Base-by-base conservation (phyloP, 441 rosid species). In the Rhodomyrtus psidioides region DNA sequence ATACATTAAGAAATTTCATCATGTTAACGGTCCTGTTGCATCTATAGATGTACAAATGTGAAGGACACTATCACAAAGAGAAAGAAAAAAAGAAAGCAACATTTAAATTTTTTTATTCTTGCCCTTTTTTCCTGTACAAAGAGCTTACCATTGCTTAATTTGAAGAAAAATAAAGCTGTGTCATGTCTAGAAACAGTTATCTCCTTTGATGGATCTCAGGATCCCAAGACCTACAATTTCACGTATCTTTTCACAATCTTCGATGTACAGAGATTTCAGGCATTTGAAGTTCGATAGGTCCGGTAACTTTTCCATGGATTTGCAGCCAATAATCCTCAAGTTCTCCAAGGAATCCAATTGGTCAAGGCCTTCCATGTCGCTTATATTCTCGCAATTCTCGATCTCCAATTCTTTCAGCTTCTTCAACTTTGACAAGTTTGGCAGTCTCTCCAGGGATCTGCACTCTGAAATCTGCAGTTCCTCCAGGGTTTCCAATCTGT, bases 201-300 rank as follows among this genome's bases (percentile, higher is more conserved):
- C 84, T 30, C 87, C 87, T 57, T 82, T 86, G 49, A 86, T 86
- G 26, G 87, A 86, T 82, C 85, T 82, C 82, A 86, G 81, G 34
- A 86, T 60, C 27, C 84, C 84, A 28, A 86, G 87, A 54, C 87
- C 87, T 13, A 42, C 82, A 60, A 82, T 86, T 49, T 86, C 87
- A 13, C 85, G 82, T 5, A 86, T 86, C 87, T 70, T 86, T 83
- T 86, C 65, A 57, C 84, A 86, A 53, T 86, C 87, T 59, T 86
- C 87, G 3, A 86, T 86, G 70, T 82, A 60, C 42, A 86, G 62
- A 24, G 84, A 86, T 54, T 86, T 86, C 51, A 82, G 87, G 39
- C 53, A 62, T 76, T 56, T 86, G 87, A 86, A 86, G 82, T 86
- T 86, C 2, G 87, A 53, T 26, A 86, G 81, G 55, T 86, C 84